Base-by-base conservation (phyloP, 805 yeast genomes). In the Kodamaea jinghongensis region DNA sequence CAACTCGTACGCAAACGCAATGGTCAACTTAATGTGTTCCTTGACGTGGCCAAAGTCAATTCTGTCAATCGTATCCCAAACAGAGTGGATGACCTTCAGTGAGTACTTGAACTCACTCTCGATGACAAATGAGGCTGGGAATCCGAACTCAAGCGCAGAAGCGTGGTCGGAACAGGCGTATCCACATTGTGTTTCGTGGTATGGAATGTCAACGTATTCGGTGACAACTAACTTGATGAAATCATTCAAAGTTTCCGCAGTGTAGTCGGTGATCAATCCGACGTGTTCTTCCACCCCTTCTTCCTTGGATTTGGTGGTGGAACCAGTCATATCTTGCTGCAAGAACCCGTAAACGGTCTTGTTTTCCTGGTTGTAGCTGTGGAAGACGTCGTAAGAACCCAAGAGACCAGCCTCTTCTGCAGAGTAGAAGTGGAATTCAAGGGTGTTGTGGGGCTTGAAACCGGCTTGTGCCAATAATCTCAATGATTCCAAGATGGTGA, bases 291-390 rank as follows among this genome's bases (percentile, higher is more conserved):
- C 79, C 50, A 57, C 65, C 42, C 73, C 83, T 20, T 47, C 63
- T 46, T 71, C 77, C 28, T 63, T 55, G 29, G 81, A 65, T 30
- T 71, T 75, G 25, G 70, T 67, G 2, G 82, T 75, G 55, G 71
- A 87, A 0, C 96, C 96, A 2, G 96, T 85, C 96, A 90, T 90
- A 58, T 91, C 99, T 58, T 88, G 95, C 62, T 91, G 96, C 28
- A 91, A 67, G 93, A 89, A 83, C 4, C 90, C 89, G 22, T 80
- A 75, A 15, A 91, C 88, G 6, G 72, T 65, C 22, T 67, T 65
- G n/a, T 67, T 52, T 12, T 56, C 50, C 8, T 64, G 56, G n/a
- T 51, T 46, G 54, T 85, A 85, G 17, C 64, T 59, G 7, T 75
- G 61, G 59, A 86, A 86, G 8, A 91, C 76, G 45, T 86, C 96